These are phyloP conservation scores for Leishmania mexicana DNA, from an alignment of 208 protist genomes.

Conservation along the genomic window DNA sequence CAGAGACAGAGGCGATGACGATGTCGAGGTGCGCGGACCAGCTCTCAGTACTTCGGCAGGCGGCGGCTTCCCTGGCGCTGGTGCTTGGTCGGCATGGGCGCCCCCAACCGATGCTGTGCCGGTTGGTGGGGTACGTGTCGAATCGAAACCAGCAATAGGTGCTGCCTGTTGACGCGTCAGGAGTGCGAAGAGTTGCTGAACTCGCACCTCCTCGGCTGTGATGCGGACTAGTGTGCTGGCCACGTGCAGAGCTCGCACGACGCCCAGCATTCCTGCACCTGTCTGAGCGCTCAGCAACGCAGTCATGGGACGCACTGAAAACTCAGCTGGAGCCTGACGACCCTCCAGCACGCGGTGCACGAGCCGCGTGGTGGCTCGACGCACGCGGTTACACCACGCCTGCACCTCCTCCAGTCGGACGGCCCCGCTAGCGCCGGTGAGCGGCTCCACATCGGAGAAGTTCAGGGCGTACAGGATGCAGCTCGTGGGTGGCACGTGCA, in stretches of 20 bases:
- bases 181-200: constrained; percentile 27
- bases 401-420: constrained; percentile 54
- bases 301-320: constrained; percentile 50
- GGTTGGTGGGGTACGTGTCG: not conserved
- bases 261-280: constrained; percentile 46
- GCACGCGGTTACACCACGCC: constrained; percentile 34
- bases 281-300: constrained; percentile 53
- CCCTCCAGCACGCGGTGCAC: constrained; percentile 49
- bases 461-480: constrained; percentile 77
- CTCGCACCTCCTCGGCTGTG: constrained; percentile 44
- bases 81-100: not conserved
- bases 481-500: constrained; percentile 52
- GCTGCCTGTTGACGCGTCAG: constrained; percentile 29
- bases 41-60: not conserved
- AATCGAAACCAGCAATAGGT: constrained; percentile 10
- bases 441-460: constrained; percentile 27
- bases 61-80: not conserved
- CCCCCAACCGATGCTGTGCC: not conserved
- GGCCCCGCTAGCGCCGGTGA: constrained; percentile 1
- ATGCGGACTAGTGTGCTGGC: constrained; percentile 64
- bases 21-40: not conserved
- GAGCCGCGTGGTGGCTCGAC: constrained; percentile 51
- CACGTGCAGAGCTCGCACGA: constrained; percentile 58
- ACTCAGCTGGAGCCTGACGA: constrained; percentile 37
- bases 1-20: not conserved